Evolutionary conservation across 148 eudicot genomes (phyloP), one percentile per base, ranked within the genome.

Genomic region (Tetragonia tetragonoides): DNA sequence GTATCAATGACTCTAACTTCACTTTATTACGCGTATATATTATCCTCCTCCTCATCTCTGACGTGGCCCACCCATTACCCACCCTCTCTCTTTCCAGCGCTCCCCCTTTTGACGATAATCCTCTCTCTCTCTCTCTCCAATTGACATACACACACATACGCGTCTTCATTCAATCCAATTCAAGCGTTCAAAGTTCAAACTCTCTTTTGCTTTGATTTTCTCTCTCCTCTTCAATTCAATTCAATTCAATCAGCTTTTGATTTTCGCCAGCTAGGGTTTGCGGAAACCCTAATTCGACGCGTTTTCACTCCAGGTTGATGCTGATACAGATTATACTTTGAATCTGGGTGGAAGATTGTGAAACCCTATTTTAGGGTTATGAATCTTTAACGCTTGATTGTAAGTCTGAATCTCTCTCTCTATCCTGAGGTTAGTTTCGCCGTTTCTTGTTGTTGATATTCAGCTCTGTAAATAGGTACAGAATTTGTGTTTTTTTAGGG

Each of bases 311-410:
- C 6, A 28, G 40, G 28, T 28, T n/a, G 24, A 38, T 28, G 59
- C 59, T 81, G 74, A 28, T 28, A 28, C 34, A 28, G 34, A 7
- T 65, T 1, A 4, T 76, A n/a, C 72, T 51, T 64, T 81, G 77
- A 77, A 62, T 46, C 16, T 3, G 23, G 34, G 53, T 56, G 17
- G 3, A 17, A 60, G 40, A 42, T 70, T 62, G 44, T 46, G 60
- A 44, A 46, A 70, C 44, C 56, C 7, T 49, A 34, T 46, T 11
- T 12, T 10, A 49, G 47, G 6, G 57, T 37, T 28, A 47, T 71
- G 74, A 53, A 71, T 71, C 74, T 71, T 23, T 51, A 53, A 6
- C 6, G 77, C 67, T 66, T 66, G 63, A 28, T 28, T 77, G 80
- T 40, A 60, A 66, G 74, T 74, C 49, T 42, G 49, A 5, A 46